Evolutionary conservation across 2,329 filamentous ascomycete genomes (phyloP), one percentile per base, ranked within the genome.

Genomic region (Pseudocercospora eumusae): DNA sequence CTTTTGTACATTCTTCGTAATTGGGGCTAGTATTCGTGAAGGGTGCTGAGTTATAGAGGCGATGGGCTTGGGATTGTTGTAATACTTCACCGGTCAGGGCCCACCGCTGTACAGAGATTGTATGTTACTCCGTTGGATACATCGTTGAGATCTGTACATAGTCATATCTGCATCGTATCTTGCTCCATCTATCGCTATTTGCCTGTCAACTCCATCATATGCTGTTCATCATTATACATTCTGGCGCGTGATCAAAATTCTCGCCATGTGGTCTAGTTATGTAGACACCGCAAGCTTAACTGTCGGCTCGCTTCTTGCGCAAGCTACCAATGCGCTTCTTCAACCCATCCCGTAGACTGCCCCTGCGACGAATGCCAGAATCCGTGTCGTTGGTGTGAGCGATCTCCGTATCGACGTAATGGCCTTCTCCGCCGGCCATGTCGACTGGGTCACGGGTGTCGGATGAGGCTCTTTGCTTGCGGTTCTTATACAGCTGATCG

Each of bases 311-410:
- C 69, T 71, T 75, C 62, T 75, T 76, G 61, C 78, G 75, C 56
- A 81, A 68, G 68, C 78, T 80, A 50, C 79, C 79, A 52, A 82
- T 75, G 23, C 80, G 74, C 74, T 77, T 81, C 76, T 80, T 82
- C 62, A 82, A 60, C 4, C 76, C 73, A 18, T 73, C 74, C 40
- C 67, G 70, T 28, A 74, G 49, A 45, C 73, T 76, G 52, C 76
- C 75, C 15, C 73, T 77, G 20, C 76, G 67, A 49, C 59, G 64
- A 15, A 68, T 60, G 11, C 67, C 65, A 11, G 60, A 64, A 27
- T 72, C 70, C 13, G 64, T 63, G 36, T 69, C 67, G 21, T 64
- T 60, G 6, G 64, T 65, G 47, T 68, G 72, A 21, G 73, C 72
- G 10, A 72, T 64, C 56, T 71, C 64, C 45, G 74, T 62, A n/a